A percentile compares a stretch with the other conserved stretches of the same genome.
These are phyloP conservation scores for Colletotrichum sp. DNA, from an alignment of 2,329 filamentous ascomycete genomes.

Conservation along the genomic window DNA sequence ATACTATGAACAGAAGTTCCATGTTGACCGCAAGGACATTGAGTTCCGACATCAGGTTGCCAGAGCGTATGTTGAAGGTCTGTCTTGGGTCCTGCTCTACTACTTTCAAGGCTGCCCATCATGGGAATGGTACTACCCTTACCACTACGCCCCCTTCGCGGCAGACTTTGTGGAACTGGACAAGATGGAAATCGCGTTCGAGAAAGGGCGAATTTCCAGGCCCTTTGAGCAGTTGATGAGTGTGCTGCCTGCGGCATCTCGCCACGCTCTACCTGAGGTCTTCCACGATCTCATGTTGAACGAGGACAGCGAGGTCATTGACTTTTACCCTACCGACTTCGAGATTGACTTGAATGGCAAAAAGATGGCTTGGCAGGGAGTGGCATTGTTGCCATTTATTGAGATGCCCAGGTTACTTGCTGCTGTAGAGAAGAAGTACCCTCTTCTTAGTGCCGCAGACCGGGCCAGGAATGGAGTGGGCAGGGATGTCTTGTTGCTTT, in stretches of 20 bases:
- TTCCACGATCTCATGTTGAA: constrained; percentile 94
- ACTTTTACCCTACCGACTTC: constrained; percentile 97
- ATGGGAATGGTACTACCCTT: constrained; percentile 99
- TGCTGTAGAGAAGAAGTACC: constrained; percentile 85
- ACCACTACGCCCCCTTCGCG: constrained; percentile 97
- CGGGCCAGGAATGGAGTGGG: constrained; percentile 79
- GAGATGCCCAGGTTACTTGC: constrained; percentile 85
- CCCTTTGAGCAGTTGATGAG: constrained; percentile 99
- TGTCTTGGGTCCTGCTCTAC: constrained; percentile 94
- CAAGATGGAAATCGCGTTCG: constrained; percentile 80
- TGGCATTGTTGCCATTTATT: constrained; percentile 93
- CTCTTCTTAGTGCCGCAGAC: constrained; percentile 78
- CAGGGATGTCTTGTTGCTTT: constrained; percentile 82
- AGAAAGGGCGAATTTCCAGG: constrained; percentile 83
- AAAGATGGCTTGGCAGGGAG: constrained; percentile 98
- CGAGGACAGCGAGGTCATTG: constrained; percentile 87
- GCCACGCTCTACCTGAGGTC: constrained; percentile 84
- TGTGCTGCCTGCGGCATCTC: constrained; percentile 90
- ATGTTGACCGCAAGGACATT: constrained; percentile 79
- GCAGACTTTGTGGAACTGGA: constrained; percentile 88
- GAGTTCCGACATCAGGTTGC: constrained; percentile 90
- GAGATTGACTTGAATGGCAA: constrained; percentile 94
- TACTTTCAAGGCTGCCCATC: constrained; percentile 98
- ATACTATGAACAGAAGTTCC: constrained; percentile 97
- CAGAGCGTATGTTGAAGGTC: constrained; percentile 88